Evolutionary conservation across 78 protist genomes (phyloP).

Genomic region (Corallochytrium limacisporum): DNA sequence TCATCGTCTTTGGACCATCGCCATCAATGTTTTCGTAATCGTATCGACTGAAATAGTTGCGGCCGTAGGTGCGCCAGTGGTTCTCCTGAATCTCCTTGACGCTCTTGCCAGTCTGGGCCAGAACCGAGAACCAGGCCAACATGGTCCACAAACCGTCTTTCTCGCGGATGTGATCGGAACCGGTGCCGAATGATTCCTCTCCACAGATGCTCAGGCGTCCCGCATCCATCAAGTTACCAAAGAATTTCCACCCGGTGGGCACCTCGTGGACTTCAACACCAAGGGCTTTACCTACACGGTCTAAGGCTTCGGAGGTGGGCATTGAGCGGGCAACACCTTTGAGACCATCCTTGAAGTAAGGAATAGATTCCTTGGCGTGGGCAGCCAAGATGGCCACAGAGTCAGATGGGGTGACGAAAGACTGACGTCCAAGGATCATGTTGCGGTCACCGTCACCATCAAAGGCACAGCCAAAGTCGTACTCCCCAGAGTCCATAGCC

Average conservation of each 20-base stretch:
- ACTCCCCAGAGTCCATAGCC: slow-evolving; percentile 42
- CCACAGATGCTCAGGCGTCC: slow-evolving; percentile 66
- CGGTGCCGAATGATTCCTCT: slow-evolving; percentile 95
- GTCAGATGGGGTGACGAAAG: slow-evolving; percentile 92
- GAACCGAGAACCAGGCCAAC: slow-evolving; percentile 64
- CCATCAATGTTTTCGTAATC: slow-evolving; percentile 74
- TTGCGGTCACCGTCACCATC: slow-evolving; percentile 98
- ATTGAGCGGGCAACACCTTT: slow-evolving; percentile 71
- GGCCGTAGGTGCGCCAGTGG: slow-evolving; percentile 80
- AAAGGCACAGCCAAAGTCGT: slow-evolving; percentile 81
- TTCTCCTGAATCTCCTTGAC: slow-evolving; percentile 41
- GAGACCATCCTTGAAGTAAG: slow-evolving; percentile 62
- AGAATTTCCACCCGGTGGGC: slow-evolving; percentile 93
- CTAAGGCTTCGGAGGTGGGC: slow-evolving; percentile 4
- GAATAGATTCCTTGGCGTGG: slow-evolving; percentile 49
- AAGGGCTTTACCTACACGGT: slow-evolving; percentile 37
- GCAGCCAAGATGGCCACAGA: slow-evolving; percentile 81
- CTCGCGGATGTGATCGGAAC: slow-evolving; percentile 87
- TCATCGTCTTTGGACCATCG: slow-evolving; percentile 41
- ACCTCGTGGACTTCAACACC: slow-evolving; percentile 46
- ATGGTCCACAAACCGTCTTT: slow-evolving; percentile 95
- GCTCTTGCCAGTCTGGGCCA: slow-evolving; percentile 33
- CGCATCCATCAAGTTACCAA: slow-evolving; percentile 90
- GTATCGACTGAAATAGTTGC: slow-evolving; percentile 73
- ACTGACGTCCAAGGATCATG: slow-evolving; percentile 73